Conservation (phyloP, 129 eudicot genomes). For the Helichrysum umbraculigerum region DNA sequence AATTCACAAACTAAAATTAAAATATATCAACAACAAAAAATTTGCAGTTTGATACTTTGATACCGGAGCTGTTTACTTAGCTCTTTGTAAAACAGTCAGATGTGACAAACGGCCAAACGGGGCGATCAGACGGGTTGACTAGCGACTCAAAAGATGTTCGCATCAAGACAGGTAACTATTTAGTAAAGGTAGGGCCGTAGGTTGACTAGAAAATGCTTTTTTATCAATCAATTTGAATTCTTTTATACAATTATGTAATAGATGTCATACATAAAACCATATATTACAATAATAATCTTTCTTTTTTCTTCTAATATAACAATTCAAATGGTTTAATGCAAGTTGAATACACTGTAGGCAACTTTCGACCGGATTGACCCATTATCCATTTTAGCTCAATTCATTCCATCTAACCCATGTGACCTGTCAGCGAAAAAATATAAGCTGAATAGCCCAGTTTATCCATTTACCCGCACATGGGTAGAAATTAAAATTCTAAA, state of each 20-base stretch:
- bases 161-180: not conserved
- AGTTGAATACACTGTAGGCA: not conserved
- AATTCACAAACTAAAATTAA: conserved; percentile 10
- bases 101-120: not conserved
- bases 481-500: no score
- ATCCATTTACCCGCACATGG: not conserved
- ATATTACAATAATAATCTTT: not conserved
- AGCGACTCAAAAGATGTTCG: not conserved
- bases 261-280: not conserved
- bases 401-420: no score
- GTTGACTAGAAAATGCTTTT: not conserved
- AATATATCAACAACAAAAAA: not conserved
- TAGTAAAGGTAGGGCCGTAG: not conserved
- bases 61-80: not conserved
- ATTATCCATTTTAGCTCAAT: no score
- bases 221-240: not conserved
- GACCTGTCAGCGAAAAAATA: not conserved
- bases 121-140: not conserved
- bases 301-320: not conserved
- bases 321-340: not conserved
- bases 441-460: not conserved
- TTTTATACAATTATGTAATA: not conserved
- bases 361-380: not conserved
- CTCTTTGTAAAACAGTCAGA: not conserved
- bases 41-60: not conserved